Percentiles rank a stretch among this genome's conserved stretches.
These are phyloP conservation scores for Dichotomopilus funicola DNA, from an alignment of 2,329 filamentous ascomycete genomes.

Conservation along the genomic window DNA sequence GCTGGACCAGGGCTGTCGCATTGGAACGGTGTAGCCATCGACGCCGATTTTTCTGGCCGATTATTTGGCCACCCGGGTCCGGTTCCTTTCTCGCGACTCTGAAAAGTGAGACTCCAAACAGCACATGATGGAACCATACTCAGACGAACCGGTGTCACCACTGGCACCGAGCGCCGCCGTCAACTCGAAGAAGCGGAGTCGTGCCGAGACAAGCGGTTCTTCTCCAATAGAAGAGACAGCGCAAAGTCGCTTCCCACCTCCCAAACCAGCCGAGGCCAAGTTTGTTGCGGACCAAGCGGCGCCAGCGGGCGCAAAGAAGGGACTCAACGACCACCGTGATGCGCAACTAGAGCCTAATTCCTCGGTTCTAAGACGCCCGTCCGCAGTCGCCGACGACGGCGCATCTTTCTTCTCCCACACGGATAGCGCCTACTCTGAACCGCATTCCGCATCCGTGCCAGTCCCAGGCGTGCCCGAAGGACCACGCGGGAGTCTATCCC, in stretches of 20 bases:
- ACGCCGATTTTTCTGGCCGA: too few species aligned
- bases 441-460: constrained; percentile 1
- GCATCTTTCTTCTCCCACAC: constrained; percentile 3
- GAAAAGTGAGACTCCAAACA: not conserved
- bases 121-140: constrained; percentile 8
- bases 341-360: constrained; percentile 1
- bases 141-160: not conserved
- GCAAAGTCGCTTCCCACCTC: not conserved
- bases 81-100: not conserved
- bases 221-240: not conserved
- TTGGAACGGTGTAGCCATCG: not conserved
- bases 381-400: constrained; percentile 6
- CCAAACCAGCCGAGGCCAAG: not conserved
- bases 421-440: constrained; percentile 5
- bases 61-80: too few species aligned
- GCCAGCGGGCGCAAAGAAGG: not conserved
- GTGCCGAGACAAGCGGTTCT: constrained; percentile 5
- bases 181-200: constrained; percentile 11
- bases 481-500: constrained; percentile 6
- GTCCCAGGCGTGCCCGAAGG: constrained; percentile 1
- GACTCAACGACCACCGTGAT: not conserved
- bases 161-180: not conserved
- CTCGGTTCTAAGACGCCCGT: not conserved
- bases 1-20: not conserved
- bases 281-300: not conserved